These are phyloP conservation scores for Leucosporidium creatinivorum DNA, from an alignment of 768 basidiomycete species.

Conservation along the genomic window DNA sequence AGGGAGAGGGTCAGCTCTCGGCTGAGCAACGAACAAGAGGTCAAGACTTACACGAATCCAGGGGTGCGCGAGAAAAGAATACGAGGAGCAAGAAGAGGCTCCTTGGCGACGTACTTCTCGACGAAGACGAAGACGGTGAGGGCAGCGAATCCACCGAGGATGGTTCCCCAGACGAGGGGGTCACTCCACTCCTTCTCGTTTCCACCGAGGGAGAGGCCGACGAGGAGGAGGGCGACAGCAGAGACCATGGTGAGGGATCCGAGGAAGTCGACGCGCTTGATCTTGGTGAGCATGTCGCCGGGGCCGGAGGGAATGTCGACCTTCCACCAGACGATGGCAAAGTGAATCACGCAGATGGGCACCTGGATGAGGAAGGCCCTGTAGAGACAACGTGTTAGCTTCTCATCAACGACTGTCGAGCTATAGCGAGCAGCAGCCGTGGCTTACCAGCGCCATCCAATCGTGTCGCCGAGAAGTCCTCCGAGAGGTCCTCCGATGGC, in stretches of 20 bases:
- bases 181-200: constrained; percentile 28
- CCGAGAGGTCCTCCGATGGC: constrained; percentile 58
- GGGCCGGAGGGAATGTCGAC: constrained; percentile 51
- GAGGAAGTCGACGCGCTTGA: constrained; percentile 58
- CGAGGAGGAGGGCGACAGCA: constrained; percentile 54
- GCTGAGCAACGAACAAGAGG: too few relatives aligned
- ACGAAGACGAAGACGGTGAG: constrained; percentile 26
- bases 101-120: constrained; percentile 28
- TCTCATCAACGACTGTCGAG: too few relatives aligned
- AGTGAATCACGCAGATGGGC: constrained; percentile 53
- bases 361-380: constrained; percentile 40
- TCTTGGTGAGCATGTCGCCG: constrained; percentile 48
- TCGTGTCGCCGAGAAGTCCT: constrained; percentile 55
- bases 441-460: constrained; percentile 63
- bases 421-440: too few relatives aligned
- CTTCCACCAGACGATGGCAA: constrained; percentile 50
- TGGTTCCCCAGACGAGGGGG: constrained; percentile 27
- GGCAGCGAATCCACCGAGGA: constrained; percentile 15
- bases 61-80: constrained; percentile 31
- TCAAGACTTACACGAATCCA: constrained; percentile 8
- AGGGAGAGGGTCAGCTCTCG: not conserved
- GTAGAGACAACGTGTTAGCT: too few relatives aligned
- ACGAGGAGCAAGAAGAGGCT: constrained; percentile 29
- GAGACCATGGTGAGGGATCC: constrained; percentile 55
- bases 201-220: constrained; percentile 53